Conservation (phyloP, 169 alveolate genomes). For the Cyclospora cayetanensis region DNA sequence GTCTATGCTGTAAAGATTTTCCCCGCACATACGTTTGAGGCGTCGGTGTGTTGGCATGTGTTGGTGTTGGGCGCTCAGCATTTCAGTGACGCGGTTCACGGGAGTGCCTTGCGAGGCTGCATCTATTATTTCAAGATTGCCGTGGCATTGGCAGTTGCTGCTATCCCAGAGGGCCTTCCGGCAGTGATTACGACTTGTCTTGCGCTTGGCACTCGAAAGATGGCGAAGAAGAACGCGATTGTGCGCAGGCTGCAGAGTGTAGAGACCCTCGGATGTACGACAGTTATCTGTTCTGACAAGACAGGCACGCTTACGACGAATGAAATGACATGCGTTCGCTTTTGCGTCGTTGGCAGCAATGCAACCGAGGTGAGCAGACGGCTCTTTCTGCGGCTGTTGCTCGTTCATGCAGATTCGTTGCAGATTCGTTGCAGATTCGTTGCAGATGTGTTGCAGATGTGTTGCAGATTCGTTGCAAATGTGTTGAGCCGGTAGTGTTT, state of each 20-base stretch:
- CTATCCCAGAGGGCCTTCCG: constrained; percentile 99
- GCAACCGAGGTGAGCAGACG: constrained; percentile 12
- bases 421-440: not conserved
- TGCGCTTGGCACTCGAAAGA: constrained; percentile 97
- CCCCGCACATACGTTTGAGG: not conserved
- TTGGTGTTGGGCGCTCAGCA: constrained; percentile 78
- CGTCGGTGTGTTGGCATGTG: not conserved
- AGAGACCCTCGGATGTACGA: constrained; percentile 99
- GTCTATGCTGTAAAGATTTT: not conserved
- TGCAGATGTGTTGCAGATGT: not conserved
- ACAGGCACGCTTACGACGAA: constrained; percentile 99
- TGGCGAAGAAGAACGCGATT: constrained; percentile 93
- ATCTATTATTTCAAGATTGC: constrained; percentile 98
- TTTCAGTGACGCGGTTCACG: constrained; percentile 98
- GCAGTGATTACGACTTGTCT: constrained; percentile 99
- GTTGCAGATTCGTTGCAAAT: not conserved
- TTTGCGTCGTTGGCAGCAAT: constrained; percentile 69
- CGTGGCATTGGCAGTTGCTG: constrained; percentile 99
- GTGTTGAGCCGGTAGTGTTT: not conserved
- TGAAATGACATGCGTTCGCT: constrained; percentile 92
- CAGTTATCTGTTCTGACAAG: constrained; percentile 98
- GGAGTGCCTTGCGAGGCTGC: constrained; percentile 94
- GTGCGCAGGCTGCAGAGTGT: constrained; percentile 97
- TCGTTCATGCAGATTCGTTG: not conserved
- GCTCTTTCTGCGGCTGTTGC: not conserved